These are phyloP conservation scores for Fusarium pseudocircinatum DNA, from an alignment of 2,329 filamentous ascomycete species.

Conservation along the genomic window DNA sequence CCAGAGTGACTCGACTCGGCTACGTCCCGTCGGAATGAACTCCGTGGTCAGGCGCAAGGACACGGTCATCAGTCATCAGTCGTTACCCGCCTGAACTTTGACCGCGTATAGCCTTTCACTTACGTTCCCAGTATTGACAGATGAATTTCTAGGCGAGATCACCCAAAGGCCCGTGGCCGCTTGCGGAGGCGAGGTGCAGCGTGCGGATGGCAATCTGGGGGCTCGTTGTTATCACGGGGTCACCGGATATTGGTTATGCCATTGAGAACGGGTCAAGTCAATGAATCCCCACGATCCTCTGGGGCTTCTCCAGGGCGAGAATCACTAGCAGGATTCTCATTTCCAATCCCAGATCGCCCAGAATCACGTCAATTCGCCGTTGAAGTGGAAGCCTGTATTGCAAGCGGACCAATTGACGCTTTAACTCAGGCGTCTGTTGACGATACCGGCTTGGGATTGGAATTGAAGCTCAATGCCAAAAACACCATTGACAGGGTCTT, in stretches of 20 bases:
- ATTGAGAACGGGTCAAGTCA: slow-evolving; percentile 30
- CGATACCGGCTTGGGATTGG: slow-evolving; percentile 21
- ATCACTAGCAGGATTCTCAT: slow-evolving; percentile 32
- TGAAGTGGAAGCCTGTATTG: slow-evolving; percentile 18
- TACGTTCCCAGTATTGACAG: slow-evolving; percentile 12
- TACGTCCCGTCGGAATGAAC: slow-evolving; percentile 27
- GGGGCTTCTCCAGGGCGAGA: slow-evolving; percentile 22
- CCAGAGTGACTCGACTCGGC: slow-evolving; percentile 26
- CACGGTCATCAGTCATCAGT: slow-evolving; percentile 35
- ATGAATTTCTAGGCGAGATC: slow-evolving; percentile 26
- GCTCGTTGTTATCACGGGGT: slow-evolving; percentile 38
- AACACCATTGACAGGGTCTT: slow-evolving; percentile 15
- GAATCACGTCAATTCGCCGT: slow-evolving; percentile 35
- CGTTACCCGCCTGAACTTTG: slow-evolving; percentile 33
- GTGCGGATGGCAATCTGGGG: slow-evolving; percentile 42
- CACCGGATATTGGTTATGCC: slow-evolving; percentile 31
- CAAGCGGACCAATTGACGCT: slow-evolving; percentile 34
- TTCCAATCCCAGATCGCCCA: slow-evolving; percentile 30
- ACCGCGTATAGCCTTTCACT: neutral
- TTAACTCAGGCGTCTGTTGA: slow-evolving; percentile 6
- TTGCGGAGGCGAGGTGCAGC: slow-evolving; percentile 43
- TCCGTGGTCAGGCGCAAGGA: slow-evolving; percentile 39
- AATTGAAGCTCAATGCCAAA: slow-evolving; percentile 25
- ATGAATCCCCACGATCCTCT: slow-evolving; percentile 22
- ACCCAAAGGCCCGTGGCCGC: slow-evolving; percentile 34